Evolutionary conservation across 352 stramenopile genomes (phyloP).

Genomic region (Phytophthora citricola): DNA sequence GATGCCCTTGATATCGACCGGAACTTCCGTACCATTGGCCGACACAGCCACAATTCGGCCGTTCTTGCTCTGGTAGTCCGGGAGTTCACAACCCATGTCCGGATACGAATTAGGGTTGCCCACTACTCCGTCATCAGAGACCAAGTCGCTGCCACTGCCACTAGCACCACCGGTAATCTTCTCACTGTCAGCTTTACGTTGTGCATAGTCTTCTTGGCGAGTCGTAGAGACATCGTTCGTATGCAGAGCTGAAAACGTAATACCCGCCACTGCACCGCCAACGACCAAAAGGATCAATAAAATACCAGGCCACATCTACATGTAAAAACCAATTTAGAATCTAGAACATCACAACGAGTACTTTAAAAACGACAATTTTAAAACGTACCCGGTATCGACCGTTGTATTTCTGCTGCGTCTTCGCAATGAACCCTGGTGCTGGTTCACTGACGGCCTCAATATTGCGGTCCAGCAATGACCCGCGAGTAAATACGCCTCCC

Average conservation of each 20-base stretch:
- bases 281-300: slow-evolving; percentile 46
- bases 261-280: slow-evolving; percentile 35
- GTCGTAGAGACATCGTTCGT: slow-evolving; percentile 19
- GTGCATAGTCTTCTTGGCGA: slow-evolving; percentile 32
- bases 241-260: slow-evolving; percentile 39
- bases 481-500: slow-evolving; percentile 45
- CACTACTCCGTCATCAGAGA: slow-evolving; percentile 72
- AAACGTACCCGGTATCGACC: slow-evolving; percentile 54
- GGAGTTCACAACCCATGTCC: slow-evolving; percentile 64
- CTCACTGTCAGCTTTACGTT: slow-evolving; percentile 31
- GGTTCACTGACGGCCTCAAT: slow-evolving; percentile 49
- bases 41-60: slow-evolving; percentile 62
- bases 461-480: slow-evolving; percentile 55
- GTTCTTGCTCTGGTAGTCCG: slow-evolving; percentile 78
- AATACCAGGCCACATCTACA: slow-evolving; percentile 57
- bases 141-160: slow-evolving; percentile 46
- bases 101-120: slow-evolving; percentile 82
- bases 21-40: slow-evolving; percentile 60
- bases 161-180: slow-evolving; percentile 27
- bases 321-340: background rate
- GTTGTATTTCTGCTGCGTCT: slow-evolving; percentile 54
- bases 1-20: slow-evolving; percentile 73
- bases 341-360: background rate
- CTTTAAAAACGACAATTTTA: background rate
- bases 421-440: slow-evolving; percentile 15